Base-by-base conservation (phyloP, 2,329 filamentous ascomycete genomes). In the Cryphonectria japonica region DNA sequence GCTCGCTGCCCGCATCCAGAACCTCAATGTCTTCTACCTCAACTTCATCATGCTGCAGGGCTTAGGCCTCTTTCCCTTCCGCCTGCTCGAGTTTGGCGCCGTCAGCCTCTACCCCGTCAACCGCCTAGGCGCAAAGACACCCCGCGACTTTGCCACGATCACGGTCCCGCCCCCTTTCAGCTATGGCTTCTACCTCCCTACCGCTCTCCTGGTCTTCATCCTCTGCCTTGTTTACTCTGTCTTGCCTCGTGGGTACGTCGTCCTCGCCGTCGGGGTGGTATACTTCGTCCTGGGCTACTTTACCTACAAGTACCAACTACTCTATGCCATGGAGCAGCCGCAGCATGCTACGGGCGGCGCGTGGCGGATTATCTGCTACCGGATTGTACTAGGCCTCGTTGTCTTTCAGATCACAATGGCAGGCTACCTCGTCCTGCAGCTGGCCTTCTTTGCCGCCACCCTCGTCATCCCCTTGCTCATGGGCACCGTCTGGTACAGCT, bases 251-350 rank as follows among this genome's bases (percentile, higher is more conserved):
- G 96, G 95, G 0, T 97, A 91, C 83, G 85, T 92, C 68, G 92
- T 98, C 16, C 88, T 97, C 22, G 85, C 95, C 13, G 91, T 95
- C 65, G 96, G 96, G 3, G 83, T 95, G 65, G 84, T 93, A 16
- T 99, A 97, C 80, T 97, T 97, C 76, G 79, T 88, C 29, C 87
- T 97, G 19, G 94, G 94, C 29, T 92, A 93, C 79, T 95, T 95
- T 78, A 93, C 93, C 43, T 97, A 97, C 87, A 98, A 98, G 80
- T 99, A 99, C 82, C 97, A 99, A 83, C 85, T 99, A 5, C 86
- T 99, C 5, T 99, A 99, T 80, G 94, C 96, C 43, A 99, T 99
- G 96, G 95, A 98, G 77, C 95, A 98, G 79, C 93, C 94, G 22
- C 94, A 97, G 78, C 94, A 97, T 78, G 94, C 94, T 22, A 98